Evolutionary conservation across 2,329 filamentous ascomycete genomes (phyloP).

Genomic region (Passalora sequoiae): DNA sequence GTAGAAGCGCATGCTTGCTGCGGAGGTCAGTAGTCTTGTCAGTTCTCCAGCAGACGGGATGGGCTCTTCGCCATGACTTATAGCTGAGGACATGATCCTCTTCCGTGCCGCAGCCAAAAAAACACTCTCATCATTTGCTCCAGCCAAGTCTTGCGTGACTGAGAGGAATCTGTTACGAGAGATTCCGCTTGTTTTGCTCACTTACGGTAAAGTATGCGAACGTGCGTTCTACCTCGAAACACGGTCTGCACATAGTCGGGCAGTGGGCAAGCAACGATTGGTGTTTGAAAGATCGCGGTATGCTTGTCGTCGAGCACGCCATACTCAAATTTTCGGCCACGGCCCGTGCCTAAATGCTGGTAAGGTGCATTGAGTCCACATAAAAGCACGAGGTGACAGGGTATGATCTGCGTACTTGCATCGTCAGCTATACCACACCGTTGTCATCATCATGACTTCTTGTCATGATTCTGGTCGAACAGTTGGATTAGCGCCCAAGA

Average conservation of each 20-base stretch:
- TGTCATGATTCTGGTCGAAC: background rate
- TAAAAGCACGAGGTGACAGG: background rate
- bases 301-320: slow-evolving; percentile 6
- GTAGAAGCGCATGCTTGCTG: slow-evolving; percentile 3
- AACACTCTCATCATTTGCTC: slow-evolving; percentile 10
- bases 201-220: background rate
- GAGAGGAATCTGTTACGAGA: slow-evolving; percentile 12
- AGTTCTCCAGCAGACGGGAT: background rate
- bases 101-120: background rate
- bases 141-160: slow-evolving; percentile 10
- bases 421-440: background rate
- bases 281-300: background rate
- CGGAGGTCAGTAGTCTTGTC: slow-evolving; percentile 1
- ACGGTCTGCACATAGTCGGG: background rate
- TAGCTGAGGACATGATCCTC: background rate
- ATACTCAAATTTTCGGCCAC: slow-evolving; percentile 10
- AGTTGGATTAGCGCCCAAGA: no score
- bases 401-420: background rate
- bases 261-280: background rate
- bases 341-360: background rate
- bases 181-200: background rate
- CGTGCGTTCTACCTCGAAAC: background rate
- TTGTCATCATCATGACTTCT: background rate
- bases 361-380: background rate
- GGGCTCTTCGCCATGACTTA: background rate